A percentile compares a stretch with the other conserved stretches of the same genome.
phyloP scores from a whole-genome alignment of 2,329 filamentous ascomycete genomes.

The Pezicula neosporulosa region DNA sequence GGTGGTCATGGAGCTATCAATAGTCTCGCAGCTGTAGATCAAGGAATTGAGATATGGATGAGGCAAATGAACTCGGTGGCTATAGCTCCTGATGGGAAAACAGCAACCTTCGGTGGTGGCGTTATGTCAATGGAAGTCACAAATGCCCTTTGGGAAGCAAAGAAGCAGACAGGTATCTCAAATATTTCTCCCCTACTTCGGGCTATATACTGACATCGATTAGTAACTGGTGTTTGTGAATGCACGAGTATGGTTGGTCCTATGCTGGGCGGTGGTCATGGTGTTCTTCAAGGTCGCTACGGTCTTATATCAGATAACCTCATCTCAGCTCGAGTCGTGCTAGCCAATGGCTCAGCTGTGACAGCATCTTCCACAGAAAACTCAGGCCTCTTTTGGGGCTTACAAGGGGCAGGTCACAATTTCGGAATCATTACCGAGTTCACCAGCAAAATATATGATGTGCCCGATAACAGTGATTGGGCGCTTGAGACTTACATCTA shows the following conservation, averaged over 20 bases:
- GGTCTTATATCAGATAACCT: slow-evolving; percentile 41
- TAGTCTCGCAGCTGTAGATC: slow-evolving; percentile 1
- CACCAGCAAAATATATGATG: slow-evolving; percentile 41
- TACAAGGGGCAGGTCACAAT: slow-evolving; percentile 53
- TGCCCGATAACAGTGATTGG: slow-evolving; percentile 28
- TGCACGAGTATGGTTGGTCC: slow-evolving; percentile 33
- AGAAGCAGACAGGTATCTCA: slow-evolving; percentile 18
- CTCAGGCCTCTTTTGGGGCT: slow-evolving; percentile 51
- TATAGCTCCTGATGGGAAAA: slow-evolving; percentile 19
- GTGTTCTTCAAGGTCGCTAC: slow-evolving; percentile 33
- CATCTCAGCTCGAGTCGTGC: slow-evolving; percentile 37
- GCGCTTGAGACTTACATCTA: slow-evolving; percentile 40
- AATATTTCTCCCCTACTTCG: background rate
- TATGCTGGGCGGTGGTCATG: slow-evolving; percentile 38
- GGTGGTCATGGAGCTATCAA: slow-evolving; percentile 43
- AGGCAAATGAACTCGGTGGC: slow-evolving; percentile 19
- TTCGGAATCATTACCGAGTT: slow-evolving; percentile 52
- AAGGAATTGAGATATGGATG: slow-evolving; percentile 6
- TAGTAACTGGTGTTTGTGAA: slow-evolving; percentile 9
- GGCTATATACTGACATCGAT: background rate
- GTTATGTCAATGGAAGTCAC: slow-evolving; percentile 20
- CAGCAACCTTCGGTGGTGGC: slow-evolving; percentile 26
- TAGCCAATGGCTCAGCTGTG: slow-evolving; percentile 45
- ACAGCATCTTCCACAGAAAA: slow-evolving; percentile 16
- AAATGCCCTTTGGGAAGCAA: slow-evolving; percentile 14